phyloP scores from a whole-genome alignment of 495 filamentous ascomycete species.

The Penicillium antarcticum region DNA sequence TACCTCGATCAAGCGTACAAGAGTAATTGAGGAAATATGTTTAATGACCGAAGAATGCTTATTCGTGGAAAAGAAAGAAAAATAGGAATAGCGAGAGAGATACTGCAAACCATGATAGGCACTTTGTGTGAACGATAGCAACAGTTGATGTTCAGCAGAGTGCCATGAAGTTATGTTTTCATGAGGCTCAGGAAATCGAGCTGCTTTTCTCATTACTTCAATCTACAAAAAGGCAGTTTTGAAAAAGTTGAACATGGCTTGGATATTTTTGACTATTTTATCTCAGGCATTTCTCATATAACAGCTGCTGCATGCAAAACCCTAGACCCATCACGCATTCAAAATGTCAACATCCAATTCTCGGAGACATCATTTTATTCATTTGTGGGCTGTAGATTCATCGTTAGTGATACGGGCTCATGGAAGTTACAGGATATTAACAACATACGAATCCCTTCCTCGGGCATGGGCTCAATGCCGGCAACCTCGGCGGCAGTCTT shows the following conservation, averaged over 20 bases:
- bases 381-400: slow-evolving; percentile 39
- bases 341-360: slow-evolving; percentile 2
- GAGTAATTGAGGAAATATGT: no score
- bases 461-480: slow-evolving; percentile 58
- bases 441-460: slow-evolving; percentile 67
- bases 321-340: background rate
- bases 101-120: no score
- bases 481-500: slow-evolving; percentile 65
- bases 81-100: no score
- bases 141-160: no score
- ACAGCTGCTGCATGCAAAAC: slow-evolving; percentile 6
- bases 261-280: slow-evolving; percentile 10
- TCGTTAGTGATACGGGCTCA: slow-evolving; percentile 26
- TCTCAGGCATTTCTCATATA: slow-evolving; percentile 13
- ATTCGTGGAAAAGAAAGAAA: no score
- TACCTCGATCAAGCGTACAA: no score
- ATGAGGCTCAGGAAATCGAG: no score
- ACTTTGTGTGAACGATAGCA: no score
- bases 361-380: slow-evolving; percentile 17
- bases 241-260: background rate
- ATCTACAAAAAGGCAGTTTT: background rate
- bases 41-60: no score
- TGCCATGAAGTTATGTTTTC: no score
- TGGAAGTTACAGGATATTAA: slow-evolving; percentile 27
- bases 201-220: no score